These are phyloP conservation scores for Metschnikowia colocasiae DNA, from an alignment of 805 yeast species.

Conservation along the genomic window DNA sequence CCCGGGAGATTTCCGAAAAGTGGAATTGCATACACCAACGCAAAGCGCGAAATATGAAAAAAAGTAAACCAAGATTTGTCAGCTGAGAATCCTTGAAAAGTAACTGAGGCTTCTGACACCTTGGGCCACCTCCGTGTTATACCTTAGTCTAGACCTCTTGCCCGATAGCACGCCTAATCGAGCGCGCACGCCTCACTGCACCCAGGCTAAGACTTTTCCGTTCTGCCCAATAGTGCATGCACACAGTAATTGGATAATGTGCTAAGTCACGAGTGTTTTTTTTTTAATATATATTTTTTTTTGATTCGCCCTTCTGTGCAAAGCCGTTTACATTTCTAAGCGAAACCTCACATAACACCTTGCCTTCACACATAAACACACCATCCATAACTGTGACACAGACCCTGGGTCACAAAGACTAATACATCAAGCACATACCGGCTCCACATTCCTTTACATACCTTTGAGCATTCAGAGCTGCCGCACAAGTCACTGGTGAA, in stretches of 20 bases:
- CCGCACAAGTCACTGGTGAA: not conserved
- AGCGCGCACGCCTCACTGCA: conserved; percentile 1
- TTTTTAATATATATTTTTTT: not conserved
- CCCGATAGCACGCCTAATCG: not conserved
- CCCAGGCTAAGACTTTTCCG: conserved; percentile 2
- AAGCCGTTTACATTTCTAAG: not conserved
- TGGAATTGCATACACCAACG: not conserved
- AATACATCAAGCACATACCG: not conserved
- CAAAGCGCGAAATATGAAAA: too few species aligned
- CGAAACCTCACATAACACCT: not conserved
- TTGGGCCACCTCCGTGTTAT: not conserved
- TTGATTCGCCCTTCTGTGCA: conserved; percentile 1
- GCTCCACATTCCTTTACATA: not conserved
- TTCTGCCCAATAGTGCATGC: not conserved
- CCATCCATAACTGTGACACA: not conserved
- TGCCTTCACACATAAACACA: not conserved
- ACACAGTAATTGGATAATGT: not conserved
- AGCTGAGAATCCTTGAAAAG: not conserved
- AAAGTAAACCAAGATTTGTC: too few species aligned
- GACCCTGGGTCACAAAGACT: not conserved
- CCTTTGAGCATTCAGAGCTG: not conserved
- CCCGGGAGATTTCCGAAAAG: not conserved
- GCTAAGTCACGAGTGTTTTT: conserved; percentile 3
- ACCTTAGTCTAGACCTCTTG: conserved; percentile 1
- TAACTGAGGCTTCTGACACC: not conserved